A percentile compares a stretch with the other conserved stretches of the same genome.
Evolutionary conservation across 148 eudicot species (phyloP).

Genomic region (Vaccinium darrowii): DNA sequence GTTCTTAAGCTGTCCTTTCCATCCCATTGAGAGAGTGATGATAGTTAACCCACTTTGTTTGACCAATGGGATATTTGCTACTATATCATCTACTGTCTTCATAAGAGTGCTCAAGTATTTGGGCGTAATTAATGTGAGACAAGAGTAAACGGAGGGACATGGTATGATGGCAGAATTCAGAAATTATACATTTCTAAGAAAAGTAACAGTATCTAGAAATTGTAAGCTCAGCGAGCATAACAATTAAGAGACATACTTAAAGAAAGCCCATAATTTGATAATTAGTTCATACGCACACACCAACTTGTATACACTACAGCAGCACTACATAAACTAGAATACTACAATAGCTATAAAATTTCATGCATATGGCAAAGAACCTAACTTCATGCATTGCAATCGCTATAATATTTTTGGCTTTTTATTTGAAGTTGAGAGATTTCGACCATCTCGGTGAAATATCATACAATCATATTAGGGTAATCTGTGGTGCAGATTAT

Average conservation of each 20-base stretch:
- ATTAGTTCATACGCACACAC: not conserved
- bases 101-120: conserved; percentile 17
- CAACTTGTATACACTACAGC: not conserved
- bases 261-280: not conserved
- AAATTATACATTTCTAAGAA: not conserved
- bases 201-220: not conserved
- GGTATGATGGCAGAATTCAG: conserved; percentile 10
- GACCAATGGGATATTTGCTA: conserved; percentile 1
- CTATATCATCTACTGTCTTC: conserved; percentile 18
- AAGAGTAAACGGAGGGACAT: conserved; percentile 24
- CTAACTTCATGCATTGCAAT: too few relatives aligned
- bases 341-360: not conserved
- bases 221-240: not conserved
- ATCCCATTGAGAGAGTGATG: conserved; percentile 17
- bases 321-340: not conserved
- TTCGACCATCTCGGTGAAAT: not conserved
- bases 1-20: conserved; percentile 33
- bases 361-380: too few relatives aligned
- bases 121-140: not conserved
- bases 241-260: not conserved
- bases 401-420: not conserved
- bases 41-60: conserved; percentile 9
- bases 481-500: not conserved
- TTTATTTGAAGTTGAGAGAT: not conserved
- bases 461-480: not conserved